These are phyloP conservation scores for Daldinia eschscholtzii DNA, from an alignment of 2,329 filamentous ascomycete species.

Conservation along the genomic window DNA sequence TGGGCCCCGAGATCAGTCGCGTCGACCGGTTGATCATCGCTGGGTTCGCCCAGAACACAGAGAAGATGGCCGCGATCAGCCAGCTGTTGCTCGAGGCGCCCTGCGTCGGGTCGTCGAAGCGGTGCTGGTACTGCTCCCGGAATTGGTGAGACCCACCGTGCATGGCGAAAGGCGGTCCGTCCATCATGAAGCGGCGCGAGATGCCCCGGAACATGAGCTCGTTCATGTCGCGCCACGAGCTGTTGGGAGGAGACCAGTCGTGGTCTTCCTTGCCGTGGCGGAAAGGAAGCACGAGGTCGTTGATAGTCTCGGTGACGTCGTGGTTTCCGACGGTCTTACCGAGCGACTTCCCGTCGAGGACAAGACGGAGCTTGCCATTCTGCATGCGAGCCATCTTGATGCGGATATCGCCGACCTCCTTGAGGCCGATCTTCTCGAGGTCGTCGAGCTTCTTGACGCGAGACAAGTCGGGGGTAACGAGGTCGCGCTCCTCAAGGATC, in stretches of 20 bases:
- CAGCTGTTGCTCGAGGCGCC: conserved; percentile 58
- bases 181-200: conserved; percentile 50
- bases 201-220: conserved; percentile 54
- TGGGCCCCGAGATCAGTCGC: conserved; percentile 36
- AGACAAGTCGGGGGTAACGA: conserved; percentile 59
- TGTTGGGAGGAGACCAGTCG: conserved; percentile 57
- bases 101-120: conserved; percentile 60
- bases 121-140: conserved; percentile 44
- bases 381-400: conserved; percentile 59
- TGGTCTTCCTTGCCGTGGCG: conserved; percentile 49
- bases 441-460: conserved; percentile 54
- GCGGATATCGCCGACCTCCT: conserved; percentile 53
- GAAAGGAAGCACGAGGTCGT: conserved; percentile 58
- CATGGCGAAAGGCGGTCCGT: conserved; percentile 51
- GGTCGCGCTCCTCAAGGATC: conserved; percentile 58
- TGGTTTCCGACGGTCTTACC: conserved; percentile 56
- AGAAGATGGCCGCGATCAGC: conserved; percentile 60
- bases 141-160: conserved; percentile 43
- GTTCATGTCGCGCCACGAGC: conserved; percentile 58
- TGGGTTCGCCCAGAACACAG: conserved; percentile 60
- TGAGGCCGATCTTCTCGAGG: conserved; percentile 57
- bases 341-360: conserved; percentile 54
- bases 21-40: conserved; percentile 57
- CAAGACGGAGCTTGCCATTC: conserved; percentile 60
- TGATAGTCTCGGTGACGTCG: conserved; percentile 57